Conservation (phyloP, 495 filamentous ascomycete genomes). For the Filosporella fistucella region DNA sequence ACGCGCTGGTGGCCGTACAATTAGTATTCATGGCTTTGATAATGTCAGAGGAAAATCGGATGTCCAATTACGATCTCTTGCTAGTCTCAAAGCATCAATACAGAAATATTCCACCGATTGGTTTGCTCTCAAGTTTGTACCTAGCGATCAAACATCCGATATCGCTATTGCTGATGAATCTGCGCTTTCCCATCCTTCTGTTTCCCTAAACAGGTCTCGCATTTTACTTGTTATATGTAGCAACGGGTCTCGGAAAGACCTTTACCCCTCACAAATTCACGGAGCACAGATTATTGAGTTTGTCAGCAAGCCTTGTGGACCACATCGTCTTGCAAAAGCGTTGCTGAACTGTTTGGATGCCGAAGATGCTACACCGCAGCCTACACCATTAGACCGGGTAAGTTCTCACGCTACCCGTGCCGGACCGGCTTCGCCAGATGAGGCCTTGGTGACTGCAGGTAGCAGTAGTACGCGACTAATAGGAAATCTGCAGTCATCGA, state of each 20-base stretch:
- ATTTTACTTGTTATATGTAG: slow-evolving; percentile 11
- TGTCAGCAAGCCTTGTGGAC: slow-evolving; percentile 19
- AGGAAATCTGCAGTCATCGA: slow-evolving; percentile 18
- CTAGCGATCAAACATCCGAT: background rate
- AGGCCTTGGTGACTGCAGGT: slow-evolving; percentile 10
- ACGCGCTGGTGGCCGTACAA: slow-evolving; percentile 5
- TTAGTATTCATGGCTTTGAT: slow-evolving; percentile 14
- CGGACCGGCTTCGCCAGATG: background rate
- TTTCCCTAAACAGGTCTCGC: slow-evolving; percentile 1
- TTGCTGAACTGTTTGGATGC: slow-evolving; percentile 15
- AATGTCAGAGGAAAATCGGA: background rate
- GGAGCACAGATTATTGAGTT: slow-evolving; percentile 11
- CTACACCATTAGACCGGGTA: background rate
- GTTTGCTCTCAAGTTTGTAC: slow-evolving; percentile 28
- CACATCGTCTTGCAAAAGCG: slow-evolving; percentile 16
- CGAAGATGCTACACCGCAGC: slow-evolving; percentile 5
- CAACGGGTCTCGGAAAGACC: slow-evolving; percentile 10
- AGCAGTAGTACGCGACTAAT: slow-evolving; percentile 11
- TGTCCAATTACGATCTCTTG: slow-evolving; percentile 1
- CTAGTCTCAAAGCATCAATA: slow-evolving; percentile 27
- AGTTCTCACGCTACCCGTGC: slow-evolving; percentile 4
- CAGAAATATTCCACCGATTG: slow-evolving; percentile 31
- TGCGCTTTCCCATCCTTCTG: background rate
- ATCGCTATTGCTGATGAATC: slow-evolving; percentile 13
- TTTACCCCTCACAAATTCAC: background rate